Conservation (phyloP, 129 eudicot species). For the Heracleum sosnowskyi region DNA sequence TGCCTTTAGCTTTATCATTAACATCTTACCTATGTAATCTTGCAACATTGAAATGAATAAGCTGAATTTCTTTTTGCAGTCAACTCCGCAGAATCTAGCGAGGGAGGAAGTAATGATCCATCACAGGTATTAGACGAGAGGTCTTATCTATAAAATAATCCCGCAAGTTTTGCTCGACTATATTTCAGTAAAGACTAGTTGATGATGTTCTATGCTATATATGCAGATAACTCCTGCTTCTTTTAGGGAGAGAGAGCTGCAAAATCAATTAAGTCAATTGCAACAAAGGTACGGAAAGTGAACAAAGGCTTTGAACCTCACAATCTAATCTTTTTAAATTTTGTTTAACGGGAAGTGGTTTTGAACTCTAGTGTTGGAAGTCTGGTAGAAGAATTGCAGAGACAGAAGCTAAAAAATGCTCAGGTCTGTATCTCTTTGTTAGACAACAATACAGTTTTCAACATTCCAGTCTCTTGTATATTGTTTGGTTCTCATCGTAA, state of each 20-base stretch:
- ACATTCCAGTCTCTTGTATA: background rate
- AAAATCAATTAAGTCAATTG: constrained; percentile 60
- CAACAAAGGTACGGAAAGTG: constrained; percentile 62
- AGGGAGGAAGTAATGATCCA: constrained; percentile 40
- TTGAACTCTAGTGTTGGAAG: constrained; percentile 66
- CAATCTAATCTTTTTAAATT: background rate
- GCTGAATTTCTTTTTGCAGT: constrained; percentile 31
- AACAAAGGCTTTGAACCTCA: background rate
- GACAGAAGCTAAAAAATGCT: constrained; percentile 58
- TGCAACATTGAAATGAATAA: background rate
- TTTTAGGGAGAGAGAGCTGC: constrained; percentile 61
- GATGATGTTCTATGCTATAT: background rate
- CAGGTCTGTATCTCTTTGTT: constrained; percentile 38
- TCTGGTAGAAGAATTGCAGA: constrained; percentile 78
- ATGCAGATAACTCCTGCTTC: constrained; percentile 46
- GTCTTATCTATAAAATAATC: background rate
- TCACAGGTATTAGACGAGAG: constrained; percentile 37
- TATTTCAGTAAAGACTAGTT: background rate
- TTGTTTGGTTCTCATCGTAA: background rate
- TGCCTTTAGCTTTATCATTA: constrained; percentile 11
- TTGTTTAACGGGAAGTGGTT: background rate
- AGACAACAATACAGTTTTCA: background rate
- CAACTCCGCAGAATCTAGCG: constrained; percentile 36
- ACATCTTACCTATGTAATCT: background rate
- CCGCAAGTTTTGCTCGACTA: background rate